A percentile compares a stretch with the other conserved stretches of the same genome.
These are phyloP conservation scores for Beauveria australis DNA, from an alignment of 2,329 filamentous ascomycete species.

Conservation along the genomic window DNA sequence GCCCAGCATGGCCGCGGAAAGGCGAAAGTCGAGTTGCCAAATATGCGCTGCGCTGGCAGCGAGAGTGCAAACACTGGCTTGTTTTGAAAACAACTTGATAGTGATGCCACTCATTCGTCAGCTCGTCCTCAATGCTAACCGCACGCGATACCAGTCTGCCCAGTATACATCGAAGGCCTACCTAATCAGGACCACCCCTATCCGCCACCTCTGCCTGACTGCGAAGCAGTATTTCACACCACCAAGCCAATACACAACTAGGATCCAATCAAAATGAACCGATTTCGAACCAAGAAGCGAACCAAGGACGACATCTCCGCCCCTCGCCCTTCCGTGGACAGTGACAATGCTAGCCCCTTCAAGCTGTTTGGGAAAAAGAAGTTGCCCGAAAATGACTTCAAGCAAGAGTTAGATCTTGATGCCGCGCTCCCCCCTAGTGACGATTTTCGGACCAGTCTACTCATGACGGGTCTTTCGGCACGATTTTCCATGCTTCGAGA, in stretches of 20 bases:
- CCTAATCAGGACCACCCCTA: neutral
- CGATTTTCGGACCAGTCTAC: constrained; percentile 87
- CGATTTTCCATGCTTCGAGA: constrained; percentile 95
- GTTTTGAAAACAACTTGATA: neutral
- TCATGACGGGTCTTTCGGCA: constrained; percentile 92
- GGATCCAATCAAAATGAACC: constrained; percentile 52
- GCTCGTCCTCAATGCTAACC: neutral
- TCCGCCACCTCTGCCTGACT: neutral
- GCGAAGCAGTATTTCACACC: neutral
- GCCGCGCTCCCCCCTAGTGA: constrained; percentile 71
- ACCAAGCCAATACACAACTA: neutral
- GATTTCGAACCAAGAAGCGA: constrained; percentile 68
- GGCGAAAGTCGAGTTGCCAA: neutral
- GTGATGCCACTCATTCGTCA: neutral
- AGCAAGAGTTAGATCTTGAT: constrained; percentile 63
- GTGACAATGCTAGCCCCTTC: constrained; percentile 44
- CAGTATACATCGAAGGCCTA: neutral
- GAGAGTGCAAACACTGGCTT: too few relatives aligned
- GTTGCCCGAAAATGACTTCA: constrained; percentile 45
- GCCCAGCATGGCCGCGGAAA: neutral
- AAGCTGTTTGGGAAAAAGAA: constrained; percentile 52
- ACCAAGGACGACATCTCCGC: constrained; percentile 46
- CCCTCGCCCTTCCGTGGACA: constrained; percentile 44
- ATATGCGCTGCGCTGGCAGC: neutral
- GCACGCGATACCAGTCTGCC: neutral